Conservation (phyloP, 176 grass and related monocot species). For the maize (Zea mays) region Zm-B73-REFERENCE-NAM-5.0 NC_050099.1:143540501-143541000, state of each 20-base stretch:
- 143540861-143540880: neutral
- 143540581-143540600: too few relatives aligned
- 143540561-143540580: too few relatives aligned
- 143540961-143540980: neutral
- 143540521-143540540: too few relatives aligned
- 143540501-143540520: too few relatives aligned
- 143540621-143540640: too few relatives aligned
- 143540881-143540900: neutral
- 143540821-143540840: neutral
- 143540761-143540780: neutral
- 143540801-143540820: neutral
- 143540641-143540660: too few relatives aligned
- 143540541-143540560: too few relatives aligned
- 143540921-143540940: neutral
- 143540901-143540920: neutral
- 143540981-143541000: accelerated
- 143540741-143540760: neutral
- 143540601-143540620: too few relatives aligned
- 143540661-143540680: too few relatives aligned
- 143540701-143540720: neutral
- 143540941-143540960: neutral
- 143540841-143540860: neutral
- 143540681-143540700: too few relatives aligned
- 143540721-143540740: neutral
- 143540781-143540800: neutral